Conservation (phyloP, 139 green algal species). For the Tetraselmis chui region DNA sequence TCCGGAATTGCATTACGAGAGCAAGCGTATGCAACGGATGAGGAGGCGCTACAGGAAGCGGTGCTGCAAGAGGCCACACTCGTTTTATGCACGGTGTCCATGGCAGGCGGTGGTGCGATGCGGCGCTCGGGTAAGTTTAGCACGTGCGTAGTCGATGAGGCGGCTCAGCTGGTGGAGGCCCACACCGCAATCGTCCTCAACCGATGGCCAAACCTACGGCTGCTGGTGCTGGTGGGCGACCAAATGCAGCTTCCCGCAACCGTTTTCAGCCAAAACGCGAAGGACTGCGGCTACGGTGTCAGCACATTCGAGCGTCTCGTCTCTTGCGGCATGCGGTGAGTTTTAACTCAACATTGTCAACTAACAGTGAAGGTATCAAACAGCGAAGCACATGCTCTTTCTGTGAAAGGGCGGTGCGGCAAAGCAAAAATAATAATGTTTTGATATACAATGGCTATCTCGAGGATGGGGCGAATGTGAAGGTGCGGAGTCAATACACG, state of each 20-base stretch:
- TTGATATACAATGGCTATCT: too few relatives aligned
- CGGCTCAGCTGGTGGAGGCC: conserved; percentile 19
- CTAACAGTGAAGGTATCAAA: not conserved
- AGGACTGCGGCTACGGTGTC: not conserved
- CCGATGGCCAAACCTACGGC: not conserved
- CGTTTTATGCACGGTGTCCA: conserved; percentile 19
- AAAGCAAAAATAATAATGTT: too few relatives aligned
- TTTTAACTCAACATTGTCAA: not conserved
- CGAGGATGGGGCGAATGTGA: too few relatives aligned
- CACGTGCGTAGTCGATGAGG: conserved; percentile 13
- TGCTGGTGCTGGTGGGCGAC: conserved; percentile 15
- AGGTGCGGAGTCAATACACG: too few relatives aligned
- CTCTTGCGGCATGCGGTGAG: not conserved
- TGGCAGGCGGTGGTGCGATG: not conserved
- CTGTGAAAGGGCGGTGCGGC: too few relatives aligned
- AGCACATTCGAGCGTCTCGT: not conserved
- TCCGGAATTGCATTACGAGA: too few relatives aligned
- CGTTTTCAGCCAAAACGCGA: not conserved
- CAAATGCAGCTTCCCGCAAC: not conserved
- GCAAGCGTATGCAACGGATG: too few relatives aligned
- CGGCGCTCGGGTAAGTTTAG: not conserved
- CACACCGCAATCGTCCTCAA: conserved; percentile 12
- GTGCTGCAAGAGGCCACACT: not conserved
- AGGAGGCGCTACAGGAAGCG: too few relatives aligned
- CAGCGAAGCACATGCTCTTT: too few relatives aligned